Percentiles rank a stretch among this genome's conserved stretches.
Evolutionary conservation across 805 yeast genomes (phyloP).

Genomic region (Kregervanrija pseudodelftensis): DNA sequence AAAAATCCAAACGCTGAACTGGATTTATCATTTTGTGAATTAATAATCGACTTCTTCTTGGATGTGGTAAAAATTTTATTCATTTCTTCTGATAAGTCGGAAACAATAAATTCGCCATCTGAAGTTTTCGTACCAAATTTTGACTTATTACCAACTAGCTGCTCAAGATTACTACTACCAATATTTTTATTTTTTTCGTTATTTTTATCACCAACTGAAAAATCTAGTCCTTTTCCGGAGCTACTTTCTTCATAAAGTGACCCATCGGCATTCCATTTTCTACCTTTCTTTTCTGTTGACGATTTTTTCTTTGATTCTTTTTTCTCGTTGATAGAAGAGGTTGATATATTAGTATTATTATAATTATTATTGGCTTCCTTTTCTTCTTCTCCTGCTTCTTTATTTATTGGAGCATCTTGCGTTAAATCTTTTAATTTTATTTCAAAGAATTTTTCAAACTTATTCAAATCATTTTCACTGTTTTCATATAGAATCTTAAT

Average conservation of each 20-base stretch:
- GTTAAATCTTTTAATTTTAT: conserved; percentile 28
- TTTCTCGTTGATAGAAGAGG: background rate
- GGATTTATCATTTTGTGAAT: conserved; percentile 16
- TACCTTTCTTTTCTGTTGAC: conserved; percentile 31
- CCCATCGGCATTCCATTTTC: conserved; percentile 69
- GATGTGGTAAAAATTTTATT: conserved; percentile 29
- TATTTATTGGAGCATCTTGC: conserved; percentile 11
- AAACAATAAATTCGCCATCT: conserved; percentile 58
- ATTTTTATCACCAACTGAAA: conserved; percentile 32
- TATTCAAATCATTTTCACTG: conserved; percentile 19
- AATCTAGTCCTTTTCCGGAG: conserved; percentile 38
- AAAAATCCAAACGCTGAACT: conserved; percentile 50
- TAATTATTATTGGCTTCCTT: background rate
- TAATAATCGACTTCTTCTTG: conserved; percentile 16
- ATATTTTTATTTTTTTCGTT: too few relatives aligned
- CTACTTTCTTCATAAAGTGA: conserved; percentile 37
- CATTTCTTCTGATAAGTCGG: conserved; percentile 51
- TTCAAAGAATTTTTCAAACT: conserved; percentile 32
- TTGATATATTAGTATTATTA: background rate
- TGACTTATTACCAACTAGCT: conserved; percentile 32
- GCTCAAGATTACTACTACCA: conserved; percentile 20
- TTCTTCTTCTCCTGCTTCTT: conserved; percentile 6
- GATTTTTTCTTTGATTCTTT: conserved; percentile 11
- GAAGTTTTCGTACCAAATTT: conserved; percentile 36
- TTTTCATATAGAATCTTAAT: conserved; percentile 19